These are phyloP conservation scores for Malassezia cuniculi DNA, from an alignment of 1,284 basidiomycete species.

Conservation along the genomic window DNA sequence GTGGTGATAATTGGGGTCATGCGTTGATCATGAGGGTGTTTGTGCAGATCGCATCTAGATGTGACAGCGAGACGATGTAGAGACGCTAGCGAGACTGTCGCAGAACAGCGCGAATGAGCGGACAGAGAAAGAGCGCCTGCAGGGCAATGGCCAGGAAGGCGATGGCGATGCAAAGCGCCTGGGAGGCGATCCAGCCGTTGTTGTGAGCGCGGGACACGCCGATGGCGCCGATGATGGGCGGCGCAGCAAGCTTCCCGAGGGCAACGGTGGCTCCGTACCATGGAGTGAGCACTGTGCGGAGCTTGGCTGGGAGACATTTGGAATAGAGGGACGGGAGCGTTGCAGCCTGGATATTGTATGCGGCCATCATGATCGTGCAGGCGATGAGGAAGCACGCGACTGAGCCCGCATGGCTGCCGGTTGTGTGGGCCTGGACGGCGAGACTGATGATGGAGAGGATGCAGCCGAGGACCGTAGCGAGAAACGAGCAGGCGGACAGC, in stretches of 20 bases:
- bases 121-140: too few species aligned
- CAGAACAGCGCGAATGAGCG: too few species aligned
- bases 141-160: slow-evolving; percentile 1
- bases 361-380: slow-evolving; percentile 4
- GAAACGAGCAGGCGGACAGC: slow-evolving; percentile 5
- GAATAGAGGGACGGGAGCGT: slow-evolving; percentile 11
- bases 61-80: too few species aligned
- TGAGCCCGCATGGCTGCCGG: neutral
- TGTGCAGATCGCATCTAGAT: too few species aligned
- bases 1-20: too few species aligned
- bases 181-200: slow-evolving; percentile 7
- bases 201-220: neutral
- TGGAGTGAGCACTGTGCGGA: slow-evolving; percentile 6
- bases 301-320: slow-evolving; percentile 6
- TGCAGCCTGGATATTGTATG: slow-evolving; percentile 10
- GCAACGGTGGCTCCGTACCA: slow-evolving; percentile 14
- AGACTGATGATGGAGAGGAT: slow-evolving; percentile 2
- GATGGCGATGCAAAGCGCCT: slow-evolving; percentile 2
- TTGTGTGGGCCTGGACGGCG: neutral
- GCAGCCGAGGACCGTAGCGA: slow-evolving; percentile 2
- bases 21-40: too few species aligned
- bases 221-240: slow-evolving; percentile 6
- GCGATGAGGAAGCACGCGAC: slow-evolving; percentile 4
- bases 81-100: too few species aligned
- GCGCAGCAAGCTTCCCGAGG: slow-evolving; percentile 10